A percentile compares a stretch with the other conserved stretches of the same genome.
Evolutionary conservation across 805 yeast genomes (phyloP).

Genomic region (Kodamaea laetipori): DNA sequence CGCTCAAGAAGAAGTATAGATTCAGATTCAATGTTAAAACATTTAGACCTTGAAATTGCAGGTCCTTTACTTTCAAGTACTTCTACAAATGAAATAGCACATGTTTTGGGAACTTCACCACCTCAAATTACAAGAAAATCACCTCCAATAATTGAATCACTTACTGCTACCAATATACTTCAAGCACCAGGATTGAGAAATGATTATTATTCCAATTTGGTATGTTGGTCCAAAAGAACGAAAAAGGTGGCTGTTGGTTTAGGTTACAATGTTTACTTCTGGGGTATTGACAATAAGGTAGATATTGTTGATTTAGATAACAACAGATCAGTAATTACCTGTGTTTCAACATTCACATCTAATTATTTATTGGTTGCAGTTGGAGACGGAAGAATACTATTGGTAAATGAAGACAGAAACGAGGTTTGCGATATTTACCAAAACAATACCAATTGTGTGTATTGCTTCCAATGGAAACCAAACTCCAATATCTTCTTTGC

Average conservation of each 20-base stretch:
- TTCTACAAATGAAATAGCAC: slow-evolving; percentile 15
- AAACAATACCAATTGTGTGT: slow-evolving; percentile 44
- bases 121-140: not conserved
- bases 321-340: slow-evolving; percentile 46
- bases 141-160: not conserved
- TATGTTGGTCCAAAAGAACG: slow-evolving; percentile 65
- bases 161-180: slow-evolving; percentile 17
- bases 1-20: slow-evolving; percentile 6
- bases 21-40: not conserved
- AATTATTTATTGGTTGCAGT: slow-evolving; percentile 55
- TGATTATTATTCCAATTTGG: slow-evolving; percentile 75
- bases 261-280: slow-evolving; percentile 56
- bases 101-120: slow-evolving; percentile 12
- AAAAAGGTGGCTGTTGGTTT: slow-evolving; percentile 67
- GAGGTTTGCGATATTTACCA: slow-evolving; percentile 14
- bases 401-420: slow-evolving; percentile 43
- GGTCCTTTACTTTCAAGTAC: slow-evolving; percentile 19
- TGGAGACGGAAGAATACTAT: slow-evolving; percentile 52
- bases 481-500: slow-evolving; percentile 42
- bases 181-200: slow-evolving; percentile 69
- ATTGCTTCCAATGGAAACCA: slow-evolving; percentile 64
- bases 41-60: slow-evolving; percentile 16
- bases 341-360: slow-evolving; percentile 35
- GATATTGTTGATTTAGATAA: slow-evolving; percentile 50
- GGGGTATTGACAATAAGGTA: slow-evolving; percentile 51